Evolutionary conservation across 1,284 basidiomycete genomes (phyloP), one percentile per base, ranked within the genome.

Genomic region (Pulchroboletus neoregius): DNA sequence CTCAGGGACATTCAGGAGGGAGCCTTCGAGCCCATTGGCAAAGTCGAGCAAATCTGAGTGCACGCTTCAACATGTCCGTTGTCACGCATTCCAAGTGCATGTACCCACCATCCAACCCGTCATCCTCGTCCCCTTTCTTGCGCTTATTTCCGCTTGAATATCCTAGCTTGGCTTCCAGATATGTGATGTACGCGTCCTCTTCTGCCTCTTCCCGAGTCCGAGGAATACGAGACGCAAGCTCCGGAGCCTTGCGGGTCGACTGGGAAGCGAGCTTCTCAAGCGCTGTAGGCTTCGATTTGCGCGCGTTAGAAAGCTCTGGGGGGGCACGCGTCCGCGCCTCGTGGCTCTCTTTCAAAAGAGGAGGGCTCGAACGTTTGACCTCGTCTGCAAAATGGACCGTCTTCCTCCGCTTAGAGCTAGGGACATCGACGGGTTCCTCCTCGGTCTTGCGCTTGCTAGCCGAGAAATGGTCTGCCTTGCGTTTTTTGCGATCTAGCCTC

Each of bases 101-200:
- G 46, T 4, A 55, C 72, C 31, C 58, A 80, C 82, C 82, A 50
- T 75, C 77, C n/a, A 82, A 58, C n/a, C 72, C 79, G 70, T 79
- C 76, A 58, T 79, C 82, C 48, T 84, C 85, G 15, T 68, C 58
- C 13, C 56, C 52, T 34, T 67, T 68, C 52, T 70, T 62, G 63
- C 71, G 58, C 71, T 73, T 52, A 2, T 24, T 28, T 13, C 48
- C 55, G 0, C 40, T 47, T 28, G 69, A 60, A 54, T 79, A 76
- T 16, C 82, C 79, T 13, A 93, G 72, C 63, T 82, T 82, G 10
- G 75, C 71, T 65, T 93, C 91, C 10, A 93, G 70, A 71, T 86
- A 82, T 1, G 79, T 74, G 39, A 92, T 93, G 60, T 91, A 87
- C 1, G 73, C 73, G 57, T 91, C 88, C 55, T 92, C 91, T 24